Percentiles rank a stretch among this genome's conserved stretches.
Conservation (phyloP, 176 grass and related monocot species). For the Raddia distichophylla region DNA sequence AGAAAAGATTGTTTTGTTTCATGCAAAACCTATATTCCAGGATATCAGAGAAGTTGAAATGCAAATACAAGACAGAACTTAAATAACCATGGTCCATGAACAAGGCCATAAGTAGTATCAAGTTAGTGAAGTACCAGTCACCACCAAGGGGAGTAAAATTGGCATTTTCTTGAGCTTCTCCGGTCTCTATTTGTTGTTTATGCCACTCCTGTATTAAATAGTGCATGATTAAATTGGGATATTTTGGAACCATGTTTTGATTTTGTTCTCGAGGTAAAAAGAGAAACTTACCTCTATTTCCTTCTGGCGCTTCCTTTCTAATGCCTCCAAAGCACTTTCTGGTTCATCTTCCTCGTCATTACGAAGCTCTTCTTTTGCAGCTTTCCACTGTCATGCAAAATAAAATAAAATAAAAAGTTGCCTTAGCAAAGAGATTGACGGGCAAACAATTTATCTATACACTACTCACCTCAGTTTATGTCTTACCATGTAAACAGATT, state of each 20-base stretch:
- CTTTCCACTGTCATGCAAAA: slow-evolving; percentile 80
- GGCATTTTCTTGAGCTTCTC: slow-evolving; percentile 84
- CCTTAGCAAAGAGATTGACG: slow-evolving; percentile 6
- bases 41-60: slow-evolving; percentile 9
- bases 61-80: neutral
- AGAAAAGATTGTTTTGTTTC: neutral
- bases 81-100: neutral
- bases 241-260: slow-evolving; percentile 3
- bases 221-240: slow-evolving; percentile 3
- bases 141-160: slow-evolving; percentile 94
- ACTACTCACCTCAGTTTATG: slow-evolving; percentile 40
- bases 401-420: too few relatives aligned
- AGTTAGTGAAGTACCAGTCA: slow-evolving; percentile 63
- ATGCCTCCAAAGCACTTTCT: slow-evolving; percentile 70
- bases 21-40: neutral
- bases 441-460: slow-evolving; percentile 16
- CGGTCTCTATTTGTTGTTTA: slow-evolving; percentile 75
- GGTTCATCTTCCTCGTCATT: slow-evolving; percentile 83
- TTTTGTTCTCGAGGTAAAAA: slow-evolving; percentile 1
- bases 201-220: slow-evolving; percentile 67
- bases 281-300: slow-evolving; percentile 70
- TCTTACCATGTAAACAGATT: slow-evolving; percentile 44
- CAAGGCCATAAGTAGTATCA: neutral
- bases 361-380: slow-evolving; percentile 94
- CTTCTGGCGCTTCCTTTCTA: slow-evolving; percentile 87